A percentile compares a stretch with the other conserved stretches of the same genome.
These are phyloP conservation scores for Pichia gijzeniarum DNA, from an alignment of 805 yeast species.

Conservation along the genomic window DNA sequence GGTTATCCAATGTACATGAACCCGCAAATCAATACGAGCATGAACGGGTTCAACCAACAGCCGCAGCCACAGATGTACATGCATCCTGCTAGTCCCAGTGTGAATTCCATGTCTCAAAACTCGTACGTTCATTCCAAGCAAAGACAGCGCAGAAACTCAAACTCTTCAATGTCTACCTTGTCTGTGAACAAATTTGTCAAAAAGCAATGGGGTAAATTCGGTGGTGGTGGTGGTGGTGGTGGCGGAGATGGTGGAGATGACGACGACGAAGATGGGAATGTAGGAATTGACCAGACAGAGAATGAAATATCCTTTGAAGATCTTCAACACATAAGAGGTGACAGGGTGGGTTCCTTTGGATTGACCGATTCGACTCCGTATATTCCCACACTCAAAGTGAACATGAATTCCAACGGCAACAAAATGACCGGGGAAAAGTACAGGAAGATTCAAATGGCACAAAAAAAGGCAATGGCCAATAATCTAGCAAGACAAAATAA, in stretches of 20 bases:
- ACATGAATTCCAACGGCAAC: slow-evolving; percentile 22
- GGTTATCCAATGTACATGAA: slow-evolving; percentile 5
- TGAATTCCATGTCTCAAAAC: not conserved
- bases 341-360: slow-evolving; percentile 43
- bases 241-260: slow-evolving; percentile 26
- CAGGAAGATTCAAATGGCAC: slow-evolving; percentile 62
- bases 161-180: slow-evolving; percentile 9
- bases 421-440: slow-evolving; percentile 51
- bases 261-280: slow-evolving; percentile 22
- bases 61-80: slow-evolving; percentile 3
- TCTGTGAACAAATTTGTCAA: slow-evolving; percentile 38
- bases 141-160: slow-evolving; percentile 10
- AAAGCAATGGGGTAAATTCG: slow-evolving; percentile 27
- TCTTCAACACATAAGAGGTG: slow-evolving; percentile 53
- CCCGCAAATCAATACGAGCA: slow-evolving; percentile 1
- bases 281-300: slow-evolving; percentile 24
- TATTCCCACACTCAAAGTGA: slow-evolving; percentile 57
- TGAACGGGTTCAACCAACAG: not conserved
- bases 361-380: slow-evolving; percentile 59
- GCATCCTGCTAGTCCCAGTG: not conserved
- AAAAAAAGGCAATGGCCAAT: slow-evolving; percentile 48
- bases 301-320: slow-evolving; percentile 56
- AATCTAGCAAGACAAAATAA: slow-evolving; percentile 25
- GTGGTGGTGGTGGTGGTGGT: slow-evolving; percentile 17
- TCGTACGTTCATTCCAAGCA: not conserved